Percentiles rank a stretch among this genome's conserved stretches.
Conservation (phyloP, 192 early-diverging fungal genomes). For the Rhizophagus sp. region DNA sequence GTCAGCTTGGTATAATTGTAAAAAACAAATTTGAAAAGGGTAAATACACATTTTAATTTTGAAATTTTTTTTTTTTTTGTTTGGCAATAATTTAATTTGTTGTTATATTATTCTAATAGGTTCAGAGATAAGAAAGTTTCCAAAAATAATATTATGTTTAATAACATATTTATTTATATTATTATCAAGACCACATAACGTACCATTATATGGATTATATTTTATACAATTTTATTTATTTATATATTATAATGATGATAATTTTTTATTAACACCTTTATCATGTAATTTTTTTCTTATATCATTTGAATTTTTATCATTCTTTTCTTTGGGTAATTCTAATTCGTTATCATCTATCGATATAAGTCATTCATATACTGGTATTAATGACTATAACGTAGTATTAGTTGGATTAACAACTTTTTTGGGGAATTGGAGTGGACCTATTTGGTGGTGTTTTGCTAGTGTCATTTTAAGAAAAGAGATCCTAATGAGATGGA, state of each 20-base stretch:
- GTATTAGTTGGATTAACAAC: conserved; percentile 63
- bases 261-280: not conserved
- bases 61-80: not conserved
- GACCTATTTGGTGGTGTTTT: conserved; percentile 65
- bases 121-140: conserved; percentile 23
- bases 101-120: not conserved
- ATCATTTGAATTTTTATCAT: conserved; percentile 56
- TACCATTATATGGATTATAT: conserved; percentile 59
- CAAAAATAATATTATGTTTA: conserved; percentile 42
- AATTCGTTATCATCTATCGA: conserved; percentile 81
- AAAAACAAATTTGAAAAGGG: not conserved
- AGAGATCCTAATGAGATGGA: conserved; percentile 21
- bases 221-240: conserved; percentile 49
- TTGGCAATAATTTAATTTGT: not conserved
- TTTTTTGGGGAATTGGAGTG: conserved; percentile 73
- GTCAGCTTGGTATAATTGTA: not conserved
- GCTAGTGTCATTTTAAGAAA: conserved; percentile 42
- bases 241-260: conserved; percentile 29
- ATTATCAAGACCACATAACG: conserved; percentile 63
- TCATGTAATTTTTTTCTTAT: conserved; percentile 36
- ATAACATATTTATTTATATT: conserved; percentile 63
- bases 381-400: conserved; percentile 66
- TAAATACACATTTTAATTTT: not conserved
- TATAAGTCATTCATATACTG: conserved; percentile 73
- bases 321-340: conserved; percentile 71